Base-by-base conservation (phyloP, 148 eudicot genomes). In the Polygonum maritimum region DNA sequence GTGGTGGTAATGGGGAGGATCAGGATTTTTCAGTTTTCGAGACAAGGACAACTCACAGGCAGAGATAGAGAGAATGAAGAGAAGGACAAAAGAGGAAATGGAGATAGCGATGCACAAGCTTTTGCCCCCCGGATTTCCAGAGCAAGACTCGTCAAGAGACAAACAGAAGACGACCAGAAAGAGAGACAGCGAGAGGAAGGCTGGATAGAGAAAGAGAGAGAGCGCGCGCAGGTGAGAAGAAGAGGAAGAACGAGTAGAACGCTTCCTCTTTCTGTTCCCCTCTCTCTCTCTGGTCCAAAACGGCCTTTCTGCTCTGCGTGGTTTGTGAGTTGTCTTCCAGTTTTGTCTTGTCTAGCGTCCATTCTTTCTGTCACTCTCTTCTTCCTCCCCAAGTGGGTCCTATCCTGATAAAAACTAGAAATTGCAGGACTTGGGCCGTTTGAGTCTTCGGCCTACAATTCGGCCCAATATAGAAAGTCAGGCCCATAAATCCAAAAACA, bases 161-260 rank as follows among this genome's bases (percentile, higher is more conserved):
- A 67, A 67, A 67, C 71, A 67, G 71, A 67, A 67, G 71, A 67
- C 71, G 71, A 1, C 41, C 45, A 67, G 71, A 67, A 62, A 62
- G 16, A 62, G 71, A 67, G 71, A 67, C 2, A 65, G 71, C 7
- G 69, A 31, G 69, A 63, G 63, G 12, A 40, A 33, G 39, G 13
- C 69, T 26, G 69, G 45, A 36, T 41, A 35, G 40, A 38, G 44
- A 15, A 9, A n/a, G 62, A 18, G 55, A 57, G 63, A 57, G 33
- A 51, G 47, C 11, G 47, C 5, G 44, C 47, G 47, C 47, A 10
- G 47, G 19, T n/a, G 1, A 31, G 69, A 62, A 22, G 69, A 62
- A 26, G 69, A 62, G 9, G 69, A 62, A 26, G 39, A 62, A 62
- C 21, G 69, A 62, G 69, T 62, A 62, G 31, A 62, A 60, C 38